Evolutionary conservation across 2,329 filamentous ascomycete genomes (phyloP).

Genomic region (Leptosphaerulina australis): DNA sequence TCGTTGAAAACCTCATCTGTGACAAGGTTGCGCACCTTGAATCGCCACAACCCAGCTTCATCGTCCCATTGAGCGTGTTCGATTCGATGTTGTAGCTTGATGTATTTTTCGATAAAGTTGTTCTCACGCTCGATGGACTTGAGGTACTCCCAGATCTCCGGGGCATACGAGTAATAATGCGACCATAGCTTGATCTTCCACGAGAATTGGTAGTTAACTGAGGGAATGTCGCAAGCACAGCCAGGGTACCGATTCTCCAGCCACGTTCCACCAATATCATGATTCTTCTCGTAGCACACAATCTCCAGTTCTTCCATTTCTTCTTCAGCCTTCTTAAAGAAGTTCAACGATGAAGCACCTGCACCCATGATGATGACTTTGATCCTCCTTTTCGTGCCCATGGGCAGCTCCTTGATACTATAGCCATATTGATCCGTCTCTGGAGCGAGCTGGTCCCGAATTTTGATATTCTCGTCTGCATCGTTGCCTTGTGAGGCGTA

Average conservation of each 20-base stretch:
- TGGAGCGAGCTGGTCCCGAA: constrained; percentile 42
- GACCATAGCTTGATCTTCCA: constrained; percentile 58
- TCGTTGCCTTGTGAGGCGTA: constrained; percentile 29
- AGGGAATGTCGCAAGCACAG: constrained; percentile 45
- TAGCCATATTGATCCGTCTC: constrained; percentile 51
- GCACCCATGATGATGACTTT: constrained; percentile 53
- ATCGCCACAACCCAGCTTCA: constrained; percentile 24
- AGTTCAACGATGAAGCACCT: constrained; percentile 52
- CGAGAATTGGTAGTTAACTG: constrained; percentile 51
- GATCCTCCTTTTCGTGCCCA: constrained; percentile 50
- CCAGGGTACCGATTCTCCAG: constrained; percentile 52
- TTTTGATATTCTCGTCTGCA: constrained; percentile 31
- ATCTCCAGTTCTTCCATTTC: constrained; percentile 50
- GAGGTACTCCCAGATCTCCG: constrained; percentile 58
- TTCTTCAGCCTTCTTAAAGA: constrained; percentile 53
- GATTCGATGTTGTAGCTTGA: constrained; percentile 26
- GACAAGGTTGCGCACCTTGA: constrained; percentile 21
- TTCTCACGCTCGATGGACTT: constrained; percentile 51
- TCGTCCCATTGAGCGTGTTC: constrained; percentile 30
- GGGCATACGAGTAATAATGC: constrained; percentile 51
- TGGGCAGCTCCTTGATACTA: constrained; percentile 51
- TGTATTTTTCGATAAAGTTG: constrained; percentile 36
- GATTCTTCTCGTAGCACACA: constrained; percentile 51
- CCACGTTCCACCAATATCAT: constrained; percentile 52
- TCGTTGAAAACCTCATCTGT: constrained; percentile 25